Evolutionary conservation across 305 asterid species (phyloP), one percentile per base, ranked within the genome.

Genomic region (Fraxinus latifolia): DNA sequence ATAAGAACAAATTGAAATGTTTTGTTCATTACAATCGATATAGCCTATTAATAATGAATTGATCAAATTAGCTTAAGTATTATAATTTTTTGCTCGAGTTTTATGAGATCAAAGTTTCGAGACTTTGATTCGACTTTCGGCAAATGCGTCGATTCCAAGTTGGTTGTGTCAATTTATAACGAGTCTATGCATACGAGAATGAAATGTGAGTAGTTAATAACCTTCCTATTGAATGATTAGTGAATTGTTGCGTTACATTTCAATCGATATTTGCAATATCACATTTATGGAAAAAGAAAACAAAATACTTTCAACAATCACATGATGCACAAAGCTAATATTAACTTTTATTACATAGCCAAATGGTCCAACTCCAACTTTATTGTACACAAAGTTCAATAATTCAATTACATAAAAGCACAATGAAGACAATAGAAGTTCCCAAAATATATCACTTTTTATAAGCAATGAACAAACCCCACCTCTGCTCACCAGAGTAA

Each of bases 401-500:
- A 65, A 65, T 65, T 62, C 73, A 25, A 65, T 9, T 67, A 67
- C 73, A 67, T 67, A 67, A 67, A 67, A 25, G 19, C 74, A 67
- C 8, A 25, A 11, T 67, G 36, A 8, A 67, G 73, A 67, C 73
- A 11, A 27, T 12, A 67, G 27, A 25, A 11, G 36, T 12, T 67
- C 68, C 67, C 31, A 36, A 67, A 78, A 68, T 79, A 68, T 36
- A 50, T 91, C 89, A 91, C 34, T 83, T 82, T 81, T 94, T 95
- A 86, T 85, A 85, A 90, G 97, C 98, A 74, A 93, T 87, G 50
- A 95, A 94, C 91, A 95, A 86, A 77, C 99, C 99, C 99, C 99
- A 94, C 86, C 94, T 89, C 92, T 94, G 99, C 91, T 96, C 98
- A 0, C 98, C 98, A 4, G 94, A 89, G 25, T 94, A 89, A 82